A percentile compares a stretch with the other conserved stretches of the same genome.
phyloP scores from a whole-genome alignment of 805 yeast species.

The Kuraishia hungarica region DNA sequence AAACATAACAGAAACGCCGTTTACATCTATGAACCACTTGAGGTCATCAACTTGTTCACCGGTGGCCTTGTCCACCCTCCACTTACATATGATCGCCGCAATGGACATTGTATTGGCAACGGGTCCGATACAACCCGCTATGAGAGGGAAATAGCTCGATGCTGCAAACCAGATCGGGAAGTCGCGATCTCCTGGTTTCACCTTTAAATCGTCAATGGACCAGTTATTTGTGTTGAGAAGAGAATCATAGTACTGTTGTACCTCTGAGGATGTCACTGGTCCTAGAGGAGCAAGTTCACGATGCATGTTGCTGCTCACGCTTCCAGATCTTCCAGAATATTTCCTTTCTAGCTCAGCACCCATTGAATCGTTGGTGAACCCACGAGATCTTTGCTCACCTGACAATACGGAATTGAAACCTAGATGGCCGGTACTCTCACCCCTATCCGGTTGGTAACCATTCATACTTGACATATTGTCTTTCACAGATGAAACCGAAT shows the following conservation, averaged over 20 bases:
- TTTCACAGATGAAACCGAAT: background rate
- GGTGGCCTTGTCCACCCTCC: constrained; percentile 37
- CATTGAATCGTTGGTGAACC: background rate
- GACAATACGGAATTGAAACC: background rate
- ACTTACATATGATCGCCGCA: constrained; percentile 60
- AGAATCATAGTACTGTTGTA: constrained; percentile 14
- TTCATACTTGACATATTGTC: background rate
- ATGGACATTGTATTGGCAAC: constrained; percentile 66
- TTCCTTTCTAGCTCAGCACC: background rate
- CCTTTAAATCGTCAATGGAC: constrained; percentile 20
- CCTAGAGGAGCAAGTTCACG: background rate
- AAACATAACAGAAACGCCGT: constrained; percentile 51
- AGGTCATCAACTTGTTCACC: constrained; percentile 24
- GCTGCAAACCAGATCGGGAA: constrained; percentile 49
- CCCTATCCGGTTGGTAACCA: background rate
- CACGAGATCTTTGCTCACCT: background rate
- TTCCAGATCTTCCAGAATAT: background rate
- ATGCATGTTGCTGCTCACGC: background rate
- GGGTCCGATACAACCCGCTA: constrained; percentile 76
- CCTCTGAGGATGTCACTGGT: background rate
- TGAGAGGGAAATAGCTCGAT: constrained; percentile 64
- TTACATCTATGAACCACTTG: constrained; percentile 40
- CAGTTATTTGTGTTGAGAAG: constrained; percentile 18
- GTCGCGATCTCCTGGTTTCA: constrained; percentile 22
- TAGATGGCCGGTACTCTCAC: background rate